Evolutionary conservation across 768 basidiomycete species (phyloP).

Genomic region (Phylloporus sp.): DNA sequence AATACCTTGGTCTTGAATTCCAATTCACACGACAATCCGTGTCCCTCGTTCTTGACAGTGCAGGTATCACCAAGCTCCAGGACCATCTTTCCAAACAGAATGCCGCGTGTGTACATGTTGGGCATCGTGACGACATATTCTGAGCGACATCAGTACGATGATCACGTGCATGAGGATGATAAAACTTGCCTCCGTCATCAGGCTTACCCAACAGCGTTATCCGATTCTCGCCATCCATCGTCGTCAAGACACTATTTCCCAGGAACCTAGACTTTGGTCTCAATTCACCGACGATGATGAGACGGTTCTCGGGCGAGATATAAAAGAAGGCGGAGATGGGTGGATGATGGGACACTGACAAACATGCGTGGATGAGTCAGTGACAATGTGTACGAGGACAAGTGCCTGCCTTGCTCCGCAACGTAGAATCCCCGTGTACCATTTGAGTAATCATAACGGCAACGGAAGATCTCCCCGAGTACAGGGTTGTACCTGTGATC

Average conservation of each 20-base stretch:
- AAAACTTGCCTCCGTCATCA: slow-evolving; percentile 75
- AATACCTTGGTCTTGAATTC: slow-evolving; percentile 97
- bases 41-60: slow-evolving; percentile 76
- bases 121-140: slow-evolving; percentile 94
- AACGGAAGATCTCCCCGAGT: slow-evolving; percentile 97
- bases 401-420: slow-evolving; percentile 79
- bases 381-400: not conserved
- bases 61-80: slow-evolving; percentile 92
- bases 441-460: slow-evolving; percentile 88
- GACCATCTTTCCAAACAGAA: slow-evolving; percentile 91
- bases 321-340: slow-evolving; percentile 96
- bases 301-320: slow-evolving; percentile 83
- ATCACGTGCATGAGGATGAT: slow-evolving; percentile 2
- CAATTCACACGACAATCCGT: slow-evolving; percentile 71
- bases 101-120: slow-evolving; percentile 92
- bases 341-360: slow-evolving; percentile 94
- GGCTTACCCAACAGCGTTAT: slow-evolving; percentile 78
- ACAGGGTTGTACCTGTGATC: slow-evolving; percentile 85
- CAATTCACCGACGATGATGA: slow-evolving; percentile 88
- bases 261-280: slow-evolving; percentile 95
- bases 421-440: slow-evolving; percentile 95
- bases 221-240: slow-evolving; percentile 94
- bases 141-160: slow-evolving; percentile 24
- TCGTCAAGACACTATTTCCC: slow-evolving; percentile 94
- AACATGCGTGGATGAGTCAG: slow-evolving; percentile 2